Evolutionary conservation across 2,329 filamentous ascomycete species (phyloP), one percentile per base, ranked within the genome.

Genomic region (Colletotrichum sublineola): DNA sequence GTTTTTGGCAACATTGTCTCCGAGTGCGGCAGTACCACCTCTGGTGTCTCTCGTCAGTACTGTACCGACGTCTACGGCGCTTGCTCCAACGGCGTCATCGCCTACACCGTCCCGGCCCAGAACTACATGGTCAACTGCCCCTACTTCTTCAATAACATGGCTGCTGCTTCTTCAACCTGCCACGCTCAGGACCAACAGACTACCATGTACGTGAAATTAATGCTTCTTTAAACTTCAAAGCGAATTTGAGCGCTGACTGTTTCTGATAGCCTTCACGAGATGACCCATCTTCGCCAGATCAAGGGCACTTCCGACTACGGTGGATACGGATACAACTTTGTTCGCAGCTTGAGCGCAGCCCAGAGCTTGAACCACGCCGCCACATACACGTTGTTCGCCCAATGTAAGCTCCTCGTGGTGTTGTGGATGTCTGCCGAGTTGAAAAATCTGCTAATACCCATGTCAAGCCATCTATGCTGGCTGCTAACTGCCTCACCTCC

Each of bases 321-420:
- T 38, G 65, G 65, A 20, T 92, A 91, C 76, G 78, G 83, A 2
- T 84, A 89, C 66, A 83, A 82, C 56, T 89, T 89, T 58, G 87
- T 90, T 70, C 75, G 79, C 20, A 77, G 80, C 6, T 79, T 93
- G 74, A 83, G 79, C 14, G 83, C 83, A 0, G 74, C 79, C 6
- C 80, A 87, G 76, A 90, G 90, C 58, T 77, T 92, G 11, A 83
- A 85, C 75, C 91, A 93, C 73, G 91, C 91, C 11, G 91, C 93
- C 77, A 88, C 86, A 0, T 92, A 84, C 63, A 77, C 80, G 5
- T 74, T 84, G 14, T 84, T 82, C 62, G 79, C 81, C 38, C 80
- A 83, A 38, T 56, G 33, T 68, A 42, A 67, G 38, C 12, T 31
- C 38, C n/a, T 33, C 38, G n/a, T 14, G 12, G 5, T 44, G 33